Evolutionary conservation across 1,284 basidiomycete genomes (phyloP).

Genomic region (Microbotryomycetes sp.): DNA sequence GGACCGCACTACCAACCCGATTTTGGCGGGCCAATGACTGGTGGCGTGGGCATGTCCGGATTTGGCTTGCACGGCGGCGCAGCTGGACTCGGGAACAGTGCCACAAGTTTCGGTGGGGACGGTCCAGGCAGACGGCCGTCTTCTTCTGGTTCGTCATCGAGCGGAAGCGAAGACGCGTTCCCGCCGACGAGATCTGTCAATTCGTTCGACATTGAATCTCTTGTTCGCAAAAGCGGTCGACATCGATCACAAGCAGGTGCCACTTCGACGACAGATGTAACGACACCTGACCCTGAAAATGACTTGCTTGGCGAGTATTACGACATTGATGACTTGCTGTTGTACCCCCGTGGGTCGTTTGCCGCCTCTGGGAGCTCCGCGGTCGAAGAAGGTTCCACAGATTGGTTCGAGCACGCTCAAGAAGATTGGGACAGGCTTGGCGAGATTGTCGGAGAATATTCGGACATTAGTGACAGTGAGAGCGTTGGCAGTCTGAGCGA

Average conservation of each 20-base stretch:
- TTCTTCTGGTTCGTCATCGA: slow-evolving; percentile 28
- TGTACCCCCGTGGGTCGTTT: slow-evolving; percentile 6
- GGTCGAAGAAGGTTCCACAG: neutral
- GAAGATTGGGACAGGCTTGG: slow-evolving; percentile 34
- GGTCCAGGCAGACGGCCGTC: slow-evolving; percentile 8
- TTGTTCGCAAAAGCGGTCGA: slow-evolving; percentile 45
- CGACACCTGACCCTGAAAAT: slow-evolving; percentile 43
- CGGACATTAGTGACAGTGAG: slow-evolving; percentile 34
- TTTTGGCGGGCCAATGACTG: neutral
- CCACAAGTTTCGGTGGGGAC: slow-evolving; percentile 12
- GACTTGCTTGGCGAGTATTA: neutral
- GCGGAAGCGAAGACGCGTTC: slow-evolving; percentile 44
- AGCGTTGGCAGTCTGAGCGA: slow-evolving; percentile 31
- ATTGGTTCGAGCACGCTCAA: slow-evolving; percentile 19
- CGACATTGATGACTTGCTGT: slow-evolving; percentile 24
- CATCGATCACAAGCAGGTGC: slow-evolving; percentile 48
- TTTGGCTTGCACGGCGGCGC: slow-evolving; percentile 1
- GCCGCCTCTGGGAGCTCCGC: neutral
- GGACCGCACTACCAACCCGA: neutral
- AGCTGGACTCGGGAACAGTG: slow-evolving; percentile 3
- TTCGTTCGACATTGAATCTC: slow-evolving; percentile 35
- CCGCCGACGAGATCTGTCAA: slow-evolving; percentile 43
- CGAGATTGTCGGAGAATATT: slow-evolving; percentile 31
- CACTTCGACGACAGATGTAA: slow-evolving; percentile 49
- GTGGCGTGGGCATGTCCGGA: slow-evolving; percentile 4